phyloP scores from a whole-genome alignment of 345 rosid species.

The Brassica incana region DNA sequence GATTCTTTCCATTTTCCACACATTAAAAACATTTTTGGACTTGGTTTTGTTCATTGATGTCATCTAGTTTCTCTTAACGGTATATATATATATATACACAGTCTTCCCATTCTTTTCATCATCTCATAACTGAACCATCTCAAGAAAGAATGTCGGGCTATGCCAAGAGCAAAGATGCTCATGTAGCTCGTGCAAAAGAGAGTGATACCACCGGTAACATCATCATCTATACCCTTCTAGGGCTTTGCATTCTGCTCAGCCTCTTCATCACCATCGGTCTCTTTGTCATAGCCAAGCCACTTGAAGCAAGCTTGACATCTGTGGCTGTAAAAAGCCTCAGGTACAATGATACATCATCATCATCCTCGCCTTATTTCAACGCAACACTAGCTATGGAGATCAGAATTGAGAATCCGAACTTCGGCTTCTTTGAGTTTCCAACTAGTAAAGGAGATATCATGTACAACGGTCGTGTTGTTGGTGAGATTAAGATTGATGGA shows the following conservation, averaged over 20 bases:
- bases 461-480: conserved; percentile 32
- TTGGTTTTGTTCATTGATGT: conserved; percentile 13
- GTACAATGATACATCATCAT: conserved; percentile 22
- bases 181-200: conserved; percentile 16
- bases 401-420: conserved; percentile 31
- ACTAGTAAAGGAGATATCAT: conserved; percentile 27
- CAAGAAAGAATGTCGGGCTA: conserved; percentile 5
- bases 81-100: background rate
- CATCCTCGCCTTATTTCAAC: conserved; percentile 32
- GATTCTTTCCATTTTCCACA: conserved; percentile 18
- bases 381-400: conserved; percentile 30
- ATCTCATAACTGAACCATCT: background rate
- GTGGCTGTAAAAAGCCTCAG: conserved; percentile 29
- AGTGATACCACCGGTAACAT: conserved; percentile 9
- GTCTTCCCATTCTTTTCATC: conserved; percentile 1
- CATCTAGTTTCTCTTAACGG: background rate
- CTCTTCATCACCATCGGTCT: conserved; percentile 33
- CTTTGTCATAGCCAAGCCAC: conserved; percentile 35
- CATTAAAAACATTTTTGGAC: background rate
- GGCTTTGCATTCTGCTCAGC: conserved; percentile 32
- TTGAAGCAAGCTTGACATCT: conserved; percentile 23
- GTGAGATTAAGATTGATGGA: conserved; percentile 34
- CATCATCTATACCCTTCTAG: conserved; percentile 31
- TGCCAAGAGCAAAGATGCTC: conserved; percentile 24
- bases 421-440: conserved; percentile 30